Evolutionary conservation across 2,329 filamentous ascomycete species (phyloP), one percentile per base, ranked within the genome.

Genomic region (Xylaria sp.): DNA sequence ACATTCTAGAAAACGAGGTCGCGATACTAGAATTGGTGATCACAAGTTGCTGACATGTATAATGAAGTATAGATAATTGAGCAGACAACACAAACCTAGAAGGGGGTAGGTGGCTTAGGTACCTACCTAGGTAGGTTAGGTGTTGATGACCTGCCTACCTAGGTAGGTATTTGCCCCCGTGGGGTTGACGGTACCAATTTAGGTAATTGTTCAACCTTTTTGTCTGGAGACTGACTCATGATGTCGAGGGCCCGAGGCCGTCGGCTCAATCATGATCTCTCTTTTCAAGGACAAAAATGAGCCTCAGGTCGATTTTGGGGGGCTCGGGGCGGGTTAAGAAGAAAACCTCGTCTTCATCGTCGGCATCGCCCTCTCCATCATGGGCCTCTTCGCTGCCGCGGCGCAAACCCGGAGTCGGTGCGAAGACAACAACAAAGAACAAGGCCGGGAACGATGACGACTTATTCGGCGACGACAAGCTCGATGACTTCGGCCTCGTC

Each of bases 401-500:
- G 56, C 72, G 74, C 59, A 77, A 76, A 60, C 70, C 75, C 3
- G 72, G 69, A 28, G 32, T 66, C 13, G 67, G 65, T 25, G 71
- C 59, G 46, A 64, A 36, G 9, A 41, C 59, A n/a, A 41, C 59
- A n/a, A 39, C 41, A 8, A 67, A 65, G 34, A 62, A 25, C 41
- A 68, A 76, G n/a, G 65, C 72, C 65, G 69, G 71, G 57, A 72
- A 75, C 23, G 77, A 80, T 20, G 78, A 82, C 5, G 77, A 81
- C 60, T 72, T 76, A 45, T 77, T 83, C 58, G 76, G 58, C 55
- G 76, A 70, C 20, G 70, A 85, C 59, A 83, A 82, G 55, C 84
- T 93, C 18, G 85, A 89, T 52, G 89, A 93, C 72, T 77, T 82
- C 15, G 90, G 90, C 12, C 79, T 88, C 10, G 81, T 88, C 18